Evolutionary conservation across 164 flowering plant genomes (phyloP).

Genomic region (Vitis labrusca): DNA sequence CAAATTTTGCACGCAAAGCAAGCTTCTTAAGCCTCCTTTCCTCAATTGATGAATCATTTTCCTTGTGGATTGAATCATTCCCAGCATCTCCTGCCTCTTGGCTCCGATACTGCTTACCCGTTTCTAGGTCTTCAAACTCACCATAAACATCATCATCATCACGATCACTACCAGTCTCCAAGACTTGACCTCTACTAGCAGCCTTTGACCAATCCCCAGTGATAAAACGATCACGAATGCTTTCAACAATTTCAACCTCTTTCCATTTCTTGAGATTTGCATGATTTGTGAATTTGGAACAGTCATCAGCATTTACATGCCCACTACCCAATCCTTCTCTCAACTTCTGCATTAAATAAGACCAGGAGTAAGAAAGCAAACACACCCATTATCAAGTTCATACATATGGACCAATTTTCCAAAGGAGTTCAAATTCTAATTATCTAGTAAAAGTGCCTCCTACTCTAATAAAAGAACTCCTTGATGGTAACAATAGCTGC

Average conservation of each 20-base stretch:
- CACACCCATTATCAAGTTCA: not conserved
- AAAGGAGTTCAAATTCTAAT: not conserved
- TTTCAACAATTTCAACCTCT: constrained; percentile 45
- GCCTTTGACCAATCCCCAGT: constrained; percentile 91
- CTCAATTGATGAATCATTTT: constrained; percentile 37
- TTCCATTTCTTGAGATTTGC: constrained; percentile 54
- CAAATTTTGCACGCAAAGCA: constrained; percentile 90
- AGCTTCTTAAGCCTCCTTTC: constrained; percentile 83
- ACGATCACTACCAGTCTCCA: constrained; percentile 30
- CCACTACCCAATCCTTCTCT: constrained; percentile 39
- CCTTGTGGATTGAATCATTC: constrained; percentile 21
- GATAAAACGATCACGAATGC: constrained; percentile 84
- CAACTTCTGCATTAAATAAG: constrained; percentile 37
- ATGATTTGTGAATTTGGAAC: constrained; percentile 53
- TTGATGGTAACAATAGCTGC: constrained; percentile 1
- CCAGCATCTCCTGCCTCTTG: constrained; percentile 20
- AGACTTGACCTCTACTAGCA: constrained; percentile 51
- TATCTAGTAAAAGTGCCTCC: not conserved
- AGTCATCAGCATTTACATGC: constrained; percentile 57
- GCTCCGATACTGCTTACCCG: constrained; percentile 58
- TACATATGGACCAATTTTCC: not conserved
- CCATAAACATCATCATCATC: constrained; percentile 63
- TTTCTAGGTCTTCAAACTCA: constrained; percentile 93
- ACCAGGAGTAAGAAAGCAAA: not conserved
- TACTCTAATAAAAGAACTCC: not conserved